phyloP scores from a whole-genome alignment of 2,329 filamentous ascomycete genomes.

The Shiraia bambusicola region DNA sequence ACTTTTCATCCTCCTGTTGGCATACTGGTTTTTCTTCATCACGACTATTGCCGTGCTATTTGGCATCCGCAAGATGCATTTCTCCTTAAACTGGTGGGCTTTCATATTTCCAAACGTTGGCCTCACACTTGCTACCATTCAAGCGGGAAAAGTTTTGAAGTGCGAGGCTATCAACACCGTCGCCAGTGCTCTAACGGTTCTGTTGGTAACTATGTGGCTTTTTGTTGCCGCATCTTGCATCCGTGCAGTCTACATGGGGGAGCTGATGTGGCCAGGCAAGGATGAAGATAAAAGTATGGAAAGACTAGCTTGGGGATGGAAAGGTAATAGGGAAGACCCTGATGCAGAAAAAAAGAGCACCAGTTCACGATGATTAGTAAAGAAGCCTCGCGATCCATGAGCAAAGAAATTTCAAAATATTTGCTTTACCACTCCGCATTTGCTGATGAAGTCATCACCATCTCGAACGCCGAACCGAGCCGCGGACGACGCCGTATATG shows the following conservation, averaged over 20 bases:
- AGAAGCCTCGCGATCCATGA: no score
- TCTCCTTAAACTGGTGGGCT: slow-evolving; percentile 53
- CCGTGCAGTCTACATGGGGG: slow-evolving; percentile 52
- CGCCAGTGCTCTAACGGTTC: slow-evolving; percentile 57
- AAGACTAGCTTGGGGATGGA: slow-evolving; percentile 27
- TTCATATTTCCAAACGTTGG: slow-evolving; percentile 69
- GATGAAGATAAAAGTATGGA: slow-evolving; percentile 39
- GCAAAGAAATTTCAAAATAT: no score
- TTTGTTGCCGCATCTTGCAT: slow-evolving; percentile 54
- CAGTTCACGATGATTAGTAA: no score
- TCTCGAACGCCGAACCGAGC: no score
- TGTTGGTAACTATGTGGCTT: slow-evolving; percentile 58
- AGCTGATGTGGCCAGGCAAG: slow-evolving; percentile 58
- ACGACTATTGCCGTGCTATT: slow-evolving; percentile 43
- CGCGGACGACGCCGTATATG: no score
- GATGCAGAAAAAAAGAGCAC: slow-evolving; percentile 11
- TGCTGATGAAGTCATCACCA: no score
- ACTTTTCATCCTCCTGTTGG: slow-evolving; percentile 52
- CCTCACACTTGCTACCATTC: slow-evolving; percentile 61
- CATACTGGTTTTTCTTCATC: slow-evolving; percentile 55
- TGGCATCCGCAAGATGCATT: slow-evolving; percentile 44
- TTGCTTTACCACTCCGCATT: no score
- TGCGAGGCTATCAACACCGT: slow-evolving; percentile 57
- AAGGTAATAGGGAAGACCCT: slow-evolving; percentile 18
- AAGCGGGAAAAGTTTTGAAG: slow-evolving; percentile 55